Evolutionary conservation across 768 basidiomycete species (phyloP).

Genomic region (Leccinum longicurvipes): DNA sequence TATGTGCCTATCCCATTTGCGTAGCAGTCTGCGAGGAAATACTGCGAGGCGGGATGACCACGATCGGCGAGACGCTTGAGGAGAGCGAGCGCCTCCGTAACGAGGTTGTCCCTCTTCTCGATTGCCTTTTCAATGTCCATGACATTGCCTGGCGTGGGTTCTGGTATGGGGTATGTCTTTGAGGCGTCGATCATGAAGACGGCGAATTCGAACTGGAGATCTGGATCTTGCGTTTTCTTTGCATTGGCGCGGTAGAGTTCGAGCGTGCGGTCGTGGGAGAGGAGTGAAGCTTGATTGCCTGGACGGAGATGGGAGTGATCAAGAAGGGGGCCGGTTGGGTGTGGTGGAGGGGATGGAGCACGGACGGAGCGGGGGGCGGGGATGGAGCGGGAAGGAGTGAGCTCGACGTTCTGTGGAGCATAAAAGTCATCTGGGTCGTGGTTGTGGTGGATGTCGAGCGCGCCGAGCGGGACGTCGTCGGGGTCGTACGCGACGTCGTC

Average conservation of each 20-base stretch:
- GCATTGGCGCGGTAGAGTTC: slow-evolving; percentile 97
- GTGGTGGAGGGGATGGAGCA: slow-evolving; percentile 60
- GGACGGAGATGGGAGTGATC: slow-evolving; percentile 93
- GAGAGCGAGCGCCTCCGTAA: slow-evolving; percentile 82
- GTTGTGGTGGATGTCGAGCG: slow-evolving; percentile 25
- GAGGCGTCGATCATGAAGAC: slow-evolving; percentile 99
- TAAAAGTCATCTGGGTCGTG: slow-evolving; percentile 45
- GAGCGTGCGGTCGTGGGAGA: slow-evolving; percentile 93
- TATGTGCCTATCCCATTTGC: slow-evolving; percentile 96
- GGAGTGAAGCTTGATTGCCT: slow-evolving; percentile 87
- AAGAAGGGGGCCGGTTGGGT: slow-evolving; percentile 57
- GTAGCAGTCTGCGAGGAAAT: slow-evolving; percentile 97
- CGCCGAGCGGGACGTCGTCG: slow-evolving; percentile 38
- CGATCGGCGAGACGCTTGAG: slow-evolving; percentile 91
- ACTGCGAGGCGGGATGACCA: slow-evolving; percentile 92
- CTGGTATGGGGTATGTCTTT: slow-evolving; percentile 80
- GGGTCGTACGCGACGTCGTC: slow-evolving; percentile 36
- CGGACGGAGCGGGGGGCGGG: slow-evolving; percentile 53
- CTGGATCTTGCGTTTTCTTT: slow-evolving; percentile 97
- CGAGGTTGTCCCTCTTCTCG: slow-evolving; percentile 82
- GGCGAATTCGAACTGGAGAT: slow-evolving; percentile 96
- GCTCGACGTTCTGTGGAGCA: slow-evolving; percentile 26
- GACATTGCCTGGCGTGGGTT: slow-evolving; percentile 65
- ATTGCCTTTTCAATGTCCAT: slow-evolving; percentile 77
- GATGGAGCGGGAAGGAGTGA: slow-evolving; percentile 32